These are phyloP conservation scores for Mycena venus DNA, from an alignment of 768 basidiomycete species.

Conservation along the genomic window DNA sequence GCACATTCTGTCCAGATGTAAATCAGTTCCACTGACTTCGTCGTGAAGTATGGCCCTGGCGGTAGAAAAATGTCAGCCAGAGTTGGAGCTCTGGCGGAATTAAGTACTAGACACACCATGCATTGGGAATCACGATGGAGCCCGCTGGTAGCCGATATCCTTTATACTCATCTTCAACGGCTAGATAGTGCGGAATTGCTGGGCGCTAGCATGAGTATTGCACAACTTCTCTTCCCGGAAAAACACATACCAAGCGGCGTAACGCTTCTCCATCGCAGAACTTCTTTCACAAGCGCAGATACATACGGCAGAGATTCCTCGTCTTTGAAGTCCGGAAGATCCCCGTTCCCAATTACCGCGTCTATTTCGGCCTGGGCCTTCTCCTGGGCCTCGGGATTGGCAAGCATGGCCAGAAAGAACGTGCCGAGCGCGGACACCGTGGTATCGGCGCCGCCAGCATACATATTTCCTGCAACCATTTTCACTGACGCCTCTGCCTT, in stretches of 20 bases:
- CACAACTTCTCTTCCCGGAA: not conserved
- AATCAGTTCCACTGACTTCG: not conserved
- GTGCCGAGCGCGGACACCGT: slow-evolving; percentile 47
- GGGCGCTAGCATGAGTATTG: not conserved
- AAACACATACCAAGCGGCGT: slow-evolving; percentile 11
- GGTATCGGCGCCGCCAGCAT: slow-evolving; percentile 45
- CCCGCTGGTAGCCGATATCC: slow-evolving; percentile 51
- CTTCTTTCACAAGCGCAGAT: slow-evolving; percentile 51
- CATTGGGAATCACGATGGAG: slow-evolving; percentile 40
- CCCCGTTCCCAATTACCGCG: slow-evolving; percentile 41
- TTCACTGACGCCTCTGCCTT: not conserved
- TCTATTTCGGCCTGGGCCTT: slow-evolving; percentile 6
- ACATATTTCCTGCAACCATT: not conserved
- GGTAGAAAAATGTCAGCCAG: not conserved
- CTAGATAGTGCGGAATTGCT: slow-evolving; percentile 44
- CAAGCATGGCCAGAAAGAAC: slow-evolving; percentile 39
- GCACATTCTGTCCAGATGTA: no score
- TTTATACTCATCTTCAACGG: slow-evolving; percentile 49
- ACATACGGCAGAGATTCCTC: slow-evolving; percentile 46
- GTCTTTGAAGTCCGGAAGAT: slow-evolving; percentile 43
- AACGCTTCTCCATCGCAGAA: slow-evolving; percentile 47
- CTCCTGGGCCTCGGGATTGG: not conserved
- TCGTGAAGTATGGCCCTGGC: slow-evolving; percentile 26
- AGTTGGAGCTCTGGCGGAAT: not conserved
- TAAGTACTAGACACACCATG: slow-evolving; percentile 20